phyloP scores from a whole-genome alignment of 2,329 filamentous ascomycete genomes.

The Ambrosiella xylebori region DNA sequence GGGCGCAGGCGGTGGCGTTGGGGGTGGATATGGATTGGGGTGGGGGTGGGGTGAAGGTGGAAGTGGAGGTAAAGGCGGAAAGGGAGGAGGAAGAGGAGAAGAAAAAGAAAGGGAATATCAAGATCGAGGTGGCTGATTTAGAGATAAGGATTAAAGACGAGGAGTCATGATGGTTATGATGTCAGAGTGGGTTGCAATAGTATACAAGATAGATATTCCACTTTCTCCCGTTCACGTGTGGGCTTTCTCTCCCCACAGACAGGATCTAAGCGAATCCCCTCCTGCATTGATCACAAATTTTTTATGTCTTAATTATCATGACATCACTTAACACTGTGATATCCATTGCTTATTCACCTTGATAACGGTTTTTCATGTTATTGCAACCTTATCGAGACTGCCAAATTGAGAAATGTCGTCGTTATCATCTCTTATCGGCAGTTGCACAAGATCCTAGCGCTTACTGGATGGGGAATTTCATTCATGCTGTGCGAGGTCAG shows the following conservation, averaged over 20 bases:
- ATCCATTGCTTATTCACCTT: not conserved
- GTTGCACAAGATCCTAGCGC: too few relatives aligned
- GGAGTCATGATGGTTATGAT: not conserved
- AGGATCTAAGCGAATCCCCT: not conserved
- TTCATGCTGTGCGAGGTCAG: too few relatives aligned
- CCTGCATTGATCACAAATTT: not conserved
- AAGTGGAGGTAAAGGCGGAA: constrained; percentile 16
- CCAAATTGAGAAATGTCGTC: too few relatives aligned
- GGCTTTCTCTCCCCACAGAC: not conserved
- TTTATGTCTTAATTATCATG: not conserved
- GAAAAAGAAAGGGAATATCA: constrained; percentile 14
- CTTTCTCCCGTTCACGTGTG: not conserved
- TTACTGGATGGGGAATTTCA: too few relatives aligned
- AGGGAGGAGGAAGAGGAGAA: constrained; percentile 1
- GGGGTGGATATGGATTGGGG: constrained; percentile 15
- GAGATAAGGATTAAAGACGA: not conserved
- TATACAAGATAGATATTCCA: not conserved
- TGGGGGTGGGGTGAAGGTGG: constrained; percentile 16
- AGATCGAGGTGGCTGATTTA: constrained; percentile 5
- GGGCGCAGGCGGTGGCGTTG: constrained; percentile 16
- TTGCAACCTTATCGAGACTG: too few relatives aligned
- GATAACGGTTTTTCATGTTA: not conserved
- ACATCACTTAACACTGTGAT: not conserved
- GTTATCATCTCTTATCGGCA: too few relatives aligned
- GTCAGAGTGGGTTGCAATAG: not conserved